Evolutionary conservation across 257 asterid species (phyloP).

Genomic region (Marsdenia floribunda): DNA sequence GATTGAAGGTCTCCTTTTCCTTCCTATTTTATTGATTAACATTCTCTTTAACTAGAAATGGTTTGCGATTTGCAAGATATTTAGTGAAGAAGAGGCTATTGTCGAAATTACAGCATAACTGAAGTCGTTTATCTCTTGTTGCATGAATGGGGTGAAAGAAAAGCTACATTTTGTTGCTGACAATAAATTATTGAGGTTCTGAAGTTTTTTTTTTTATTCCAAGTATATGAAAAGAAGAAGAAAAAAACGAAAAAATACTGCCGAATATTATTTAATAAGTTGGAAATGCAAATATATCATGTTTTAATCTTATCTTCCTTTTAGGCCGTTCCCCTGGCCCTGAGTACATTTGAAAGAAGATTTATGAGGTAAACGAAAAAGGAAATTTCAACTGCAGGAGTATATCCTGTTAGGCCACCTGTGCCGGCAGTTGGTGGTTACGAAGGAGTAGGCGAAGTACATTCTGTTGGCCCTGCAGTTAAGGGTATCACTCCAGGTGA

Average conservation of each 20-base stretch:
- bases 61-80: background rate
- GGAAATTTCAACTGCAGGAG: conserved; percentile 36
- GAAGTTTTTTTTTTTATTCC: background rate
- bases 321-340: background rate
- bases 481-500: conserved; percentile 62
- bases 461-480: conserved; percentile 72
- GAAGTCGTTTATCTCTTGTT: background rate
- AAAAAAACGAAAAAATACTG: background rate
- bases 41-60: background rate
- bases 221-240: background rate
- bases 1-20: conserved; percentile 55
- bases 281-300: background rate
- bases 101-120: background rate
- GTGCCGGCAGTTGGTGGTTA: conserved; percentile 96
- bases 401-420: conserved; percentile 90
- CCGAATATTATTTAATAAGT: background rate
- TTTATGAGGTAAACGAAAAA: background rate
- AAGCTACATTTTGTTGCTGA: background rate
- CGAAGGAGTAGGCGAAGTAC: conserved; percentile 95
- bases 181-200: background rate
- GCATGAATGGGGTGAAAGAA: background rate
- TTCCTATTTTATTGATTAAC: conserved; percentile 5
- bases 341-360: background rate
- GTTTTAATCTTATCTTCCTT: background rate
- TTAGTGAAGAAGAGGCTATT: background rate